Conservation (phyloP, 2,329 filamentous ascomycete species). For the Zymoseptoria passerinii region DNA sequence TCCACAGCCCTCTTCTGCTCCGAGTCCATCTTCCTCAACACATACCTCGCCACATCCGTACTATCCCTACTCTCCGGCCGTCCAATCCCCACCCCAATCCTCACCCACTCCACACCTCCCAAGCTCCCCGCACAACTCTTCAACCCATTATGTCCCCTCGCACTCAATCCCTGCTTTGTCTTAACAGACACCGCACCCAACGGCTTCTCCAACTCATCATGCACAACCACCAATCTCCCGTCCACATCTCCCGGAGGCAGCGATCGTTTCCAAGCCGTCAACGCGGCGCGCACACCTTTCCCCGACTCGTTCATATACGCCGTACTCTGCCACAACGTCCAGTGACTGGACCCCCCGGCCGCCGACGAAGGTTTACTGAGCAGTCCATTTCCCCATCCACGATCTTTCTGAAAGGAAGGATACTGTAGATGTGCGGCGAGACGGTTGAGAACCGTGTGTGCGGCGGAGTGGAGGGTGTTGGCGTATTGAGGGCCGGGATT, state of each 20-base stretch:
- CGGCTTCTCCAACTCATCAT: slow-evolving; percentile 76
- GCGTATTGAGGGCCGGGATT: slow-evolving; percentile 66
- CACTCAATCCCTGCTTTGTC: slow-evolving; percentile 43
- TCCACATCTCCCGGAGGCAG: slow-evolving; percentile 29
- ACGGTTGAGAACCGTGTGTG: slow-evolving; percentile 65
- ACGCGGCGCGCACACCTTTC: slow-evolving; percentile 57
- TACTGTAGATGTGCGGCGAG: slow-evolving; percentile 44
- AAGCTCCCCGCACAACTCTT: slow-evolving; percentile 56
- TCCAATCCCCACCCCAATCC: slow-evolving; percentile 78
- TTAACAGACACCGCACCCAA: slow-evolving; percentile 59
- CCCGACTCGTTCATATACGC: slow-evolving; percentile 82
- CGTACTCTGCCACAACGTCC: slow-evolving; percentile 65
- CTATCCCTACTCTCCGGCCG: slow-evolving; percentile 62
- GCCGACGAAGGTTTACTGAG: slow-evolving; percentile 36
- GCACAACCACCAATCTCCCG: slow-evolving; percentile 62
- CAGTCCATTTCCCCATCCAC: slow-evolving; percentile 42
- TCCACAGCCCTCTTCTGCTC: slow-evolving; percentile 38
- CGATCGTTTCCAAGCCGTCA: slow-evolving; percentile 43
- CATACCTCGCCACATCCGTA: slow-evolving; percentile 64
- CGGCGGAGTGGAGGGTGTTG: slow-evolving; percentile 77
- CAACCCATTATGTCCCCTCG: slow-evolving; percentile 39
- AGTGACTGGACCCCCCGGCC: slow-evolving; percentile 30
- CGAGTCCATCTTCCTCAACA: slow-evolving; percentile 58
- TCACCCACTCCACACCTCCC: slow-evolving; percentile 67
- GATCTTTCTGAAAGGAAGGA: slow-evolving; percentile 31